Percentiles rank a stretch among this genome's conserved stretches.
Evolutionary conservation across 2,329 filamentous ascomycete genomes (phyloP).

Genomic region (Penicillium sp.): DNA sequence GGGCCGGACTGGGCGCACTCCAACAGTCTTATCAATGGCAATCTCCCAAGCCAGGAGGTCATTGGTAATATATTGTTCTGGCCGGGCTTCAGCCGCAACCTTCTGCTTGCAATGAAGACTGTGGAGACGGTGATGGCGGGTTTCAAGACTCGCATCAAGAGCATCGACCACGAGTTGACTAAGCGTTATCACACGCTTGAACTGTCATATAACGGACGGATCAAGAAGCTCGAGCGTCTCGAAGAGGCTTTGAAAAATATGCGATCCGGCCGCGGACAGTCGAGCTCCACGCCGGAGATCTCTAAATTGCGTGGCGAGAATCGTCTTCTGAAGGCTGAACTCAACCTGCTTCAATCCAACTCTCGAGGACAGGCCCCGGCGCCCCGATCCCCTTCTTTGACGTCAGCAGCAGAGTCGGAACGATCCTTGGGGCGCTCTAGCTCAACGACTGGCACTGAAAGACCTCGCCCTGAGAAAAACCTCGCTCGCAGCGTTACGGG

Average conservation of each 20-base stretch:
- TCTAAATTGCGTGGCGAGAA: constrained; percentile 60
- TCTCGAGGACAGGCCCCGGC: constrained; percentile 50
- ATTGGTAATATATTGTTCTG: constrained; percentile 73
- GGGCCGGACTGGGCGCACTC: constrained; percentile 89
- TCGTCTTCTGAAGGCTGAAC: constrained; percentile 58
- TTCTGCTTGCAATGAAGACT: constrained; percentile 80
- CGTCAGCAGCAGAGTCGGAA: constrained; percentile 28
- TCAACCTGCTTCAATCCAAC: constrained; percentile 67
- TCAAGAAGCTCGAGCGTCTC: constrained; percentile 82
- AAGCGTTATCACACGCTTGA: constrained; percentile 88
- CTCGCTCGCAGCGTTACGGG: constrained; percentile 32
- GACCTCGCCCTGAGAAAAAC: constrained; percentile 27
- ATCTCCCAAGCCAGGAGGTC: constrained; percentile 79
- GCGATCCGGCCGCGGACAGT: constrained; percentile 32
- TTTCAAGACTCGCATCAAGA: constrained; percentile 76
- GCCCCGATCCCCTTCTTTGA: constrained; percentile 22
- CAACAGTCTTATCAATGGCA: constrained; percentile 84
- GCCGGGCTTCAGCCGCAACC: constrained; percentile 84
- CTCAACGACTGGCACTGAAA: constrained; percentile 48
- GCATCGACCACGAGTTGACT: constrained; percentile 84
- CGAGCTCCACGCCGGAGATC: constrained; percentile 51
- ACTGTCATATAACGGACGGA: constrained; percentile 71
- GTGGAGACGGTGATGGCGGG: constrained; percentile 75
- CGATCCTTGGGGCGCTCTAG: constrained; percentile 56
- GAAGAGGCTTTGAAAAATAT: constrained; percentile 73